Conservation (phyloP, 768 basidiomycete species). For the Crepidotus variabilis region DNA sequence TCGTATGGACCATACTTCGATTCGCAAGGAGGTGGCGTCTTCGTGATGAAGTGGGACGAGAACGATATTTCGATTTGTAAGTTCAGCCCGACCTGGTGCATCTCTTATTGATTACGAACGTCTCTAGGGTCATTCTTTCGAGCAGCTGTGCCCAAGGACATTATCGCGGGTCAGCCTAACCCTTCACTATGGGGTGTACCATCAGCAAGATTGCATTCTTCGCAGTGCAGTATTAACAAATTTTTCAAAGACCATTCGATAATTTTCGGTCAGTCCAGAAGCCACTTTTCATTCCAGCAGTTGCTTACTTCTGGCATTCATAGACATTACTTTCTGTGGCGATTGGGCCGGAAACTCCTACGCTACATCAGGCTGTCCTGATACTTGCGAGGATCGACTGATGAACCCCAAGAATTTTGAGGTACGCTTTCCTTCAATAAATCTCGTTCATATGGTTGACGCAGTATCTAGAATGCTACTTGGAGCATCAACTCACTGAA, state of each 20-base stretch:
- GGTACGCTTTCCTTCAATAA: constrained; percentile 32
- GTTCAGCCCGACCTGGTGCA: constrained; percentile 21
- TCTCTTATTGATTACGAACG: neutral
- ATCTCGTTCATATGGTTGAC: neutral
- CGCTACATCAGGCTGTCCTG: constrained; percentile 68
- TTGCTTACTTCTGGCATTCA: constrained; percentile 1
- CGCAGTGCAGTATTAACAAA: constrained; percentile 50
- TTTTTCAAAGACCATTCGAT: constrained; percentile 72
- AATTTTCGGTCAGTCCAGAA: constrained; percentile 61
- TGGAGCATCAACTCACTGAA: constrained; percentile 81
- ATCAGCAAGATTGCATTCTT: constrained; percentile 53
- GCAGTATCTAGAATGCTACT: constrained; percentile 56
- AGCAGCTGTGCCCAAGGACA: constrained; percentile 67
- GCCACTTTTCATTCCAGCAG: neutral
- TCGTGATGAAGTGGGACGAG: constrained; percentile 88
- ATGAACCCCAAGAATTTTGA: constrained; percentile 71
- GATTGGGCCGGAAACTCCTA: constrained; percentile 88
- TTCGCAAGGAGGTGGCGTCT: constrained; percentile 75
- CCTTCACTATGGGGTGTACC: constrained; percentile 69
- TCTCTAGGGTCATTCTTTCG: constrained; percentile 77
- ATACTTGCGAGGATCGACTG: constrained; percentile 60
- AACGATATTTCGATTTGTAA: constrained; percentile 71
- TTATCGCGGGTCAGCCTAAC: constrained; percentile 54
- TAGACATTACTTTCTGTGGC: constrained; percentile 84
- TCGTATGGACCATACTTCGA: constrained; percentile 87